Base-by-base conservation (phyloP, 495 filamentous ascomycete species). In the Letharia lupina region DNA sequence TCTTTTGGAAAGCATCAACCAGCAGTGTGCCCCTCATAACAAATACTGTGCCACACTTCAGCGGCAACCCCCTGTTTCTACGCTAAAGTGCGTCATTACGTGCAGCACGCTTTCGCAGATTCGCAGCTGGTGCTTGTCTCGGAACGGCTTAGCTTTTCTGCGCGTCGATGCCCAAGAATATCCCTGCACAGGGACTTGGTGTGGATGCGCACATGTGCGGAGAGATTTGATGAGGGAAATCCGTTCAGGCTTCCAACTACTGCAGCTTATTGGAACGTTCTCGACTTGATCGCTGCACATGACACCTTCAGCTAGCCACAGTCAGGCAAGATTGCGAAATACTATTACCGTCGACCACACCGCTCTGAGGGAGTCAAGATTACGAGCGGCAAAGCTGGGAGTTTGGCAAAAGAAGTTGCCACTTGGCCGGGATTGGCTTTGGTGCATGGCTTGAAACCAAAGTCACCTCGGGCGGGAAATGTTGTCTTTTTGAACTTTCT, bases 341-440 rank as follows among this genome's bases (percentile, higher is more conserved):
- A n/a, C 18, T 28, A 18, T 18, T 37, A 37, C 15, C 33, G 1
- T 33, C 15, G 16, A 57, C 28, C 54, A 35, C 31, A 35, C 44
- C 57, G 47, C 64, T 7, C 12, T 35, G 12, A 42, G 64, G 28
- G 16, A 37, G 23, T 65, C 31, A 54, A 39, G 64, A 60, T 60
- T 65, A 61, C 58, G 57, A 65, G 57, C 58, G 56, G 64, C 64
- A 65, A 65, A 61, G 64, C 64, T 60, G 57, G 57, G 42, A 20
- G 54, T 37, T 48, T 57, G 41, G 59, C 28, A 31, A 39, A 20
- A 60, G 23, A 28, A 28, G 23, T 28, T 28, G 23, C 23, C 40
- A 57, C 16, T 41, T 40, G 35, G 20, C 39, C 2, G 11, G 35
- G 20, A 10, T 12, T 11, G 37, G 18, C 37, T 60, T 39, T 41